A percentile compares a stretch with the other conserved stretches of the same genome.
Conservation (phyloP, 495 filamentous ascomycete genomes). For the Hypoxylon cercidicola region DNA sequence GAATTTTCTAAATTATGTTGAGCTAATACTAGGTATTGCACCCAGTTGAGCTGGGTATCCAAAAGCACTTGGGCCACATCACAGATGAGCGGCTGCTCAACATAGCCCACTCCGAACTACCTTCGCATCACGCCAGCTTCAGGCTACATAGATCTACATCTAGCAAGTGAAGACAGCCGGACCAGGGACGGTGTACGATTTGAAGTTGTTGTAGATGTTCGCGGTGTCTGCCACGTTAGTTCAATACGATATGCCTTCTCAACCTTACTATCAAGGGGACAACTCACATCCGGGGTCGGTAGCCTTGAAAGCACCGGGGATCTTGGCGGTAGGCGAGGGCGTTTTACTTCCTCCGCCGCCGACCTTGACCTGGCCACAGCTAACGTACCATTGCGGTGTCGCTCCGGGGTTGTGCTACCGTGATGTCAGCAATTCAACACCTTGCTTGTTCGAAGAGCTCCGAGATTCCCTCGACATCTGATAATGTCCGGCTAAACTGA, state of each 20-base stretch:
- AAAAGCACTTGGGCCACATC: too few relatives aligned
- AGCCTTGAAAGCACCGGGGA: conserved; percentile 65
- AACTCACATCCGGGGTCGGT: conserved; percentile 61
- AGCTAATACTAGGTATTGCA: too few relatives aligned
- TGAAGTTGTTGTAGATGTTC: conserved; percentile 46
- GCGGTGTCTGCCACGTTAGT: conserved; percentile 33
- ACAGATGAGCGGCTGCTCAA: too few relatives aligned
- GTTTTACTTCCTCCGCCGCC: conserved; percentile 61
- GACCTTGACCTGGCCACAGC: conserved; percentile 69
- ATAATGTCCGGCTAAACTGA: too few relatives aligned
- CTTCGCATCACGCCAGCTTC: background rate
- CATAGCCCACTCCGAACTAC: background rate
- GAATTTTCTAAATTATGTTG: too few relatives aligned
- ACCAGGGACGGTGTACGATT: conserved; percentile 42
- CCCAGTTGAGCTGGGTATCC: too few relatives aligned
- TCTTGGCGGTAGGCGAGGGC: conserved; percentile 59
- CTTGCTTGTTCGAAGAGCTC: too few relatives aligned
- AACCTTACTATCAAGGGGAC: background rate
- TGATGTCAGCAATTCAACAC: too few relatives aligned
- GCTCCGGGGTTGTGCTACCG: conserved; percentile 61
- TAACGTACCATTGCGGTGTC: conserved; percentile 64
- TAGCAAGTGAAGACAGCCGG: conserved; percentile 44
- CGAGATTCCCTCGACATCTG: too few relatives aligned
- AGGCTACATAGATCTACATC: background rate
- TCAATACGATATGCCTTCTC: background rate